Evolutionary conservation across 306 rosid species (phyloP), one percentile per base, ranked within the genome.

Genomic region (Casuarina cunninghamiana): DNA sequence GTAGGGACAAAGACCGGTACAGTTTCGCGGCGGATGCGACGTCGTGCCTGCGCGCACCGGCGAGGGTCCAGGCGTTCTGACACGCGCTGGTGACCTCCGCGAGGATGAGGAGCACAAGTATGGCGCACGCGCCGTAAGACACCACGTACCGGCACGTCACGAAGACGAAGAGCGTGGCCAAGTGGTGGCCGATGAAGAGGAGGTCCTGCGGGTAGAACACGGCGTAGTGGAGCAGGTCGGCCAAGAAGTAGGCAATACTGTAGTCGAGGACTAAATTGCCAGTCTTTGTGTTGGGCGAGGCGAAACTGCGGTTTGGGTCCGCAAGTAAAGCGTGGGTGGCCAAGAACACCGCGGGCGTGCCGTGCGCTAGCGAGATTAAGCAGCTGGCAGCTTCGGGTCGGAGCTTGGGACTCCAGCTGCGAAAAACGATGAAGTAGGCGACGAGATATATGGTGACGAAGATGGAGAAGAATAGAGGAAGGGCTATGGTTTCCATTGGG

Each of bases 371-470:
- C 5, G 97, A 93, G 39, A 95, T 95, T 1, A 90, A 63, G 69
- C 98, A 95, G 83, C 96, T 89, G 0, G 97, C 73, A 15, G 90
- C 92, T 77, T 95, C 97, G 77, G 97, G 88, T 77, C 98, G 97
- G 84, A 79, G 84, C 89, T 90, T 90, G 21, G 97, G 89, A 89
- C 80, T 73, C 85, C 90, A 86, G 35, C 57, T 81, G 0, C 93
- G 97, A 77, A 95, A 92, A 16, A 91, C 55, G 67, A 91, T 3
- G 87, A 88, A 80, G 80, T 86, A 88, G 26, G 89, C 97, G 5
- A 84, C 0, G 66, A 91, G 81, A 69, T 95, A 95, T 78, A 84
- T 69, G 1, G 68, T 0, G 12, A 86, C 74, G 84, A 89, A 96
- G 77, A 89, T 51, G 4, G 72, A 26, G 80, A 96, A 90, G 65